phyloP scores from a whole-genome alignment of 2,329 filamentous ascomycete species.

The Coleophoma cylindrospora region DNA sequence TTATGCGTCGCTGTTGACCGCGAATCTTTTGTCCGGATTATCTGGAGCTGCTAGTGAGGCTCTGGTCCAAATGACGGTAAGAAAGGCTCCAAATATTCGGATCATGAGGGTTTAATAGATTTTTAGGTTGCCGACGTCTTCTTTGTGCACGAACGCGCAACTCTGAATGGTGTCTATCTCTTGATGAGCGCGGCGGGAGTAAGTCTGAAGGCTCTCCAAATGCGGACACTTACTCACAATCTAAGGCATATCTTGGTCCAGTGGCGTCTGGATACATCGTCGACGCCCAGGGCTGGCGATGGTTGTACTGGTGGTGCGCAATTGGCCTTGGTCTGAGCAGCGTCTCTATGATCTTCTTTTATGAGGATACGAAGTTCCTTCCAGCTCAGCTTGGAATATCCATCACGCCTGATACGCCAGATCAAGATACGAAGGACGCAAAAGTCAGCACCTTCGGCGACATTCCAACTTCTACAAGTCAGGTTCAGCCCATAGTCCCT shows the following conservation, averaged over 20 bases:
- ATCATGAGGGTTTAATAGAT: too few relatives aligned
- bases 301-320: slow-evolving; percentile 42
- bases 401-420: not conserved
- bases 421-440: too few relatives aligned
- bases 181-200: slow-evolving; percentile 30
- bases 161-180: slow-evolving; percentile 42
- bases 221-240: too few relatives aligned
- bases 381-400: not conserved
- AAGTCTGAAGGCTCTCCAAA: not conserved
- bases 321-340: slow-evolving; percentile 34
- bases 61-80: slow-evolving; percentile 37
- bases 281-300: slow-evolving; percentile 40
- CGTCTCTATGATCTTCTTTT: slow-evolving; percentile 35
- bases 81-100: too few relatives aligned
- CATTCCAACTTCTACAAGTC: not conserved
- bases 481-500: slow-evolving; percentile 21
- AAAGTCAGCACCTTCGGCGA: not conserved
- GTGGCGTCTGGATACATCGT: slow-evolving; percentile 33
- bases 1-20: slow-evolving; percentile 34
- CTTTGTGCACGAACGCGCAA: slow-evolving; percentile 41
- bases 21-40: slow-evolving; percentile 37
- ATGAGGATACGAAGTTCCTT: slow-evolving; percentile 31
- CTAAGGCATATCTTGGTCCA: slow-evolving; percentile 25
- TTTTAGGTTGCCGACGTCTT: slow-evolving; percentile 33
- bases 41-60: slow-evolving; percentile 37